These are phyloP conservation scores for Aureobasidium vineae DNA, from an alignment of 2,329 filamentous ascomycete species.

Conservation along the genomic window DNA sequence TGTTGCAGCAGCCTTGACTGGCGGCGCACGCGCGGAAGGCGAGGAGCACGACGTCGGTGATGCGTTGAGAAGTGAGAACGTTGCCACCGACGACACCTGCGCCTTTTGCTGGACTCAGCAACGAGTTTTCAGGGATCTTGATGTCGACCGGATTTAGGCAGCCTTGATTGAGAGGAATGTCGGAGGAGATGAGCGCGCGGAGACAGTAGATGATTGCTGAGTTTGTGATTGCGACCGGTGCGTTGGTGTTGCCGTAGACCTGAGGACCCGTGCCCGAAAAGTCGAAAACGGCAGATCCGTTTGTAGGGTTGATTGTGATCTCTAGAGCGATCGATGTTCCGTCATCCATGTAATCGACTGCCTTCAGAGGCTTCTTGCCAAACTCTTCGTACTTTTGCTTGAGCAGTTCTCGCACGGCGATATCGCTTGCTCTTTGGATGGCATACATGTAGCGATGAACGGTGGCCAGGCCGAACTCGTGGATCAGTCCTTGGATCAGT, in stretches of 20 bases:
- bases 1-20: constrained; percentile 73
- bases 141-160: constrained; percentile 73
- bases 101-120: constrained; percentile 68
- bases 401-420: constrained; percentile 23
- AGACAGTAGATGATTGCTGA: constrained; percentile 63
- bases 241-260: constrained; percentile 51
- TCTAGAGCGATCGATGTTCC: constrained; percentile 24
- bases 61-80: constrained; percentile 69
- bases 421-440: constrained; percentile 20
- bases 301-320: constrained; percentile 19
- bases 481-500: constrained; percentile 35
- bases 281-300: constrained; percentile 23
- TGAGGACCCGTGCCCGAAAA: constrained; percentile 26
- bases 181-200: constrained; percentile 46
- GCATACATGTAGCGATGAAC: constrained; percentile 26
- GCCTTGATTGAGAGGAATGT: constrained; percentile 78
- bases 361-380: constrained; percentile 15
- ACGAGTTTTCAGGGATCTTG: constrained; percentile 64
- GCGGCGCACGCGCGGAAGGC: constrained; percentile 73
- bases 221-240: constrained; percentile 72
- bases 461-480: constrained; percentile 14
- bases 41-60: constrained; percentile 74
- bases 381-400: constrained; percentile 18
- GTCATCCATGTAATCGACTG: constrained; percentile 27
- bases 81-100: constrained; percentile 78